Conservation (phyloP, 495 filamentous ascomycete species). For the Aspergillus avenaceus region DNA sequence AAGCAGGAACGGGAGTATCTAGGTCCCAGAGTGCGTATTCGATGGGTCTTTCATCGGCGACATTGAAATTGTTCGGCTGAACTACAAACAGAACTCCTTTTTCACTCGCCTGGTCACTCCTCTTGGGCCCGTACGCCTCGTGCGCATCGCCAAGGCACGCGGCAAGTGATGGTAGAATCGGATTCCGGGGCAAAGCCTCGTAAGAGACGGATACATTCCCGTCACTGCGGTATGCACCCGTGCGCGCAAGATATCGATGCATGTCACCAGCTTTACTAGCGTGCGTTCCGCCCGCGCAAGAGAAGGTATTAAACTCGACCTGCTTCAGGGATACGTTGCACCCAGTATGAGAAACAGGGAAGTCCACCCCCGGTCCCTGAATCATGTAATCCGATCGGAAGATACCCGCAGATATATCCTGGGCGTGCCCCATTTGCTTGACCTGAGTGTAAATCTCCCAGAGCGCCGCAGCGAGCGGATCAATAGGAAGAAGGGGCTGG, state of each 20-base stretch:
- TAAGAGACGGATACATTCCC: conserved; percentile 18
- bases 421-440: conserved; percentile 55
- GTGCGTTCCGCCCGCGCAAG: conserved; percentile 70
- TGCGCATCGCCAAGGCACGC: conserved; percentile 63
- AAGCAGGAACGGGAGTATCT: conserved; percentile 41
- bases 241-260: conserved; percentile 43
- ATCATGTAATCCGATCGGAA: conserved; percentile 95
- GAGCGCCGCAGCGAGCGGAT: conserved; percentile 65
- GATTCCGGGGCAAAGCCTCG: conserved; percentile 57
- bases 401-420: conserved; percentile 67
- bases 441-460: conserved; percentile 72
- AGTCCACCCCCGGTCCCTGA: conserved; percentile 32
- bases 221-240: conserved; percentile 2
- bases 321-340: conserved; percentile 81
- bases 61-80: conserved; percentile 75
- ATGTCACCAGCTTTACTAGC: conserved; percentile 60
- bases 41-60: conserved; percentile 69
- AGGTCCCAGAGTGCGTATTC: conserved; percentile 44
- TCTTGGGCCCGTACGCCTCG: conserved; percentile 53
- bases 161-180: conserved; percentile 57
- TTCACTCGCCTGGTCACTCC: conserved; percentile 12
- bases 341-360: too few relatives aligned
- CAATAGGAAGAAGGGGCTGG: conserved; percentile 51
- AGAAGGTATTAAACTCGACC: conserved; percentile 90
- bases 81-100: conserved; percentile 69